These are phyloP conservation scores for Aureobasidium lini DNA, from an alignment of 2,329 filamentous ascomycete genomes.

Conservation along the genomic window DNA sequence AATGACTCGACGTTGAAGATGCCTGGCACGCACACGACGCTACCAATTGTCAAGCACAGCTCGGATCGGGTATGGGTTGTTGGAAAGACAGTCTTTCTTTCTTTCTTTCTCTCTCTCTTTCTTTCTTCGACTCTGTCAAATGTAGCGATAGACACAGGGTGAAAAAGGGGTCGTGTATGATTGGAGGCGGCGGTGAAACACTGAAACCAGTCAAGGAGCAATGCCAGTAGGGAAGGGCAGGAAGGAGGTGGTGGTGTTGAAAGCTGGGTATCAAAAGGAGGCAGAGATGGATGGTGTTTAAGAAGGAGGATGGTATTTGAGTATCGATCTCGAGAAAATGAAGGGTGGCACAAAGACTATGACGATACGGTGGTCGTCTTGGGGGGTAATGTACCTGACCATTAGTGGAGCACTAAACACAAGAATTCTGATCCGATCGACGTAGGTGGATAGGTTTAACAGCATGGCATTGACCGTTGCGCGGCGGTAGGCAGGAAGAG, in stretches of 20 bases:
- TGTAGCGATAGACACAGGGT: not conserved
- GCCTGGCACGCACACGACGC: not conserved
- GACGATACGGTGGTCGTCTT: not conserved
- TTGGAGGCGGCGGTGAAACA: not conserved
- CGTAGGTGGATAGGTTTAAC: conserved; percentile 1
- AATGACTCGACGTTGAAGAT: not conserved
- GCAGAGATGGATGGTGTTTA: not conserved
- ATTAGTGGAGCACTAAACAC: not conserved
- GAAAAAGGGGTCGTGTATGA: not conserved
- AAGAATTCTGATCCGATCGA: not conserved
- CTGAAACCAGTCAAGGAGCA: not conserved
- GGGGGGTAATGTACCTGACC: not conserved
- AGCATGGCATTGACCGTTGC: not conserved
- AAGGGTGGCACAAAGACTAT: not conserved
- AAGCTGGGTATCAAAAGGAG: not conserved
- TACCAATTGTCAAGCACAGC: not conserved
- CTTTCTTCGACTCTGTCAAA: conserved; percentile 1
- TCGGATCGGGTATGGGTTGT: not conserved
- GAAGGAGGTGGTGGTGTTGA: not conserved
- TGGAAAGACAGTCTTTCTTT: not conserved
- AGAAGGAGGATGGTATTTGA: not conserved
- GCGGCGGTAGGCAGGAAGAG: not conserved
- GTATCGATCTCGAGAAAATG: not conserved
- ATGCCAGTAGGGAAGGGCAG: not conserved
- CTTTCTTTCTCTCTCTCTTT: not conserved